Conservation (phyloP, 2,329 filamentous ascomycete genomes). For the Stylonectria norvegica region DNA sequence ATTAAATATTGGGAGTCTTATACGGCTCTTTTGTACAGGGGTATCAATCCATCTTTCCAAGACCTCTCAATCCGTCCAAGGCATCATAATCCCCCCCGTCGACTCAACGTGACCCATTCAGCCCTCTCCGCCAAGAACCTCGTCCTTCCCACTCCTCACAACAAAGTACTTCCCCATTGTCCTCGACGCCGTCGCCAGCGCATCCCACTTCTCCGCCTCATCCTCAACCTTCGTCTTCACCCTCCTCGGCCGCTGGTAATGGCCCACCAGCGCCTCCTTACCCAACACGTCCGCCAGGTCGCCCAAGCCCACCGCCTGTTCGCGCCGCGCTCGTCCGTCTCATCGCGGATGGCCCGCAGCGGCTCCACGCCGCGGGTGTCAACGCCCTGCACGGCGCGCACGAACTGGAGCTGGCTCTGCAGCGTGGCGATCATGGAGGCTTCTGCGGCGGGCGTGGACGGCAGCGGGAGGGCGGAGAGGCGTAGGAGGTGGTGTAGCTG, state of each 20-base stretch:
- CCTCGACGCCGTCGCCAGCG: constrained; percentile 61
- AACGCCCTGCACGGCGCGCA: constrained; percentile 78
- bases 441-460: constrained; percentile 61
- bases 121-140: constrained; percentile 20
- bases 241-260: constrained; percentile 45
- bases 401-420: constrained; percentile 81
- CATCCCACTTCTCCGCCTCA: constrained; percentile 65
- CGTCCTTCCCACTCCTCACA: constrained; percentile 59
- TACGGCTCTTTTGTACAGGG: neutral
- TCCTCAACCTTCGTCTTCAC: constrained; percentile 36
- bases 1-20: too few species aligned
- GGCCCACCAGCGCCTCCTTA: constrained; percentile 60
- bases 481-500: constrained; percentile 82
- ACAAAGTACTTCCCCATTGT: constrained; percentile 73
- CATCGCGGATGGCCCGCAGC: constrained; percentile 76
- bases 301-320: constrained; percentile 57
- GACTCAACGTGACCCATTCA: too few species aligned
- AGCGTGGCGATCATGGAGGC: constrained; percentile 69
- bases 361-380: constrained; percentile 72
- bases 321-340: constrained; percentile 62
- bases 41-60: constrained; percentile 9
- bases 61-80: too few species aligned
- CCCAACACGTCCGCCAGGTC: constrained; percentile 54
- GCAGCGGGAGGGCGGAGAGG: constrained; percentile 80
- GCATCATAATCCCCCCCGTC: too few species aligned